A percentile compares a stretch with the other conserved stretches of the same genome.
phyloP scores from a whole-genome alignment of 2,329 filamentous ascomycete genomes.

The Metarhizium anisopliae region DNA sequence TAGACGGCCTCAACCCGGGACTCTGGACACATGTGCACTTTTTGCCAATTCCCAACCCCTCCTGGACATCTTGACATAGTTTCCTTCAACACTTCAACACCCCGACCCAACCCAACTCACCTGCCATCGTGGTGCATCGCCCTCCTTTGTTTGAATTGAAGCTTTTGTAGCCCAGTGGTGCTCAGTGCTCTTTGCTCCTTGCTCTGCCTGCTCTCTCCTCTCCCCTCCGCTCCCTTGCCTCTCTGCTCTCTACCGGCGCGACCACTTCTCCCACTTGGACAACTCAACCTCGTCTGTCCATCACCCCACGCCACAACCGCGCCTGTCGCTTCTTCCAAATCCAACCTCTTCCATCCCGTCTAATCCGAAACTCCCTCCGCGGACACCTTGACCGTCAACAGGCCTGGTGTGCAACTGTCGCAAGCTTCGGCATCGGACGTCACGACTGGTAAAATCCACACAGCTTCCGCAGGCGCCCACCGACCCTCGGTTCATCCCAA shows the following conservation, averaged over 20 bases:
- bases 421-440: neutral
- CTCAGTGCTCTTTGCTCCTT: neutral
- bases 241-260: neutral
- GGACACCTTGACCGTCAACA: neutral
- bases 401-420: neutral
- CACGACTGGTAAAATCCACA: neutral
- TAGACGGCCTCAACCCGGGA: neutral
- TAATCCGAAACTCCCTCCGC: neutral
- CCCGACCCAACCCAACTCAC: too few species aligned
- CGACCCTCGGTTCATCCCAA: neutral
- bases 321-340: slow-evolving; percentile 5
- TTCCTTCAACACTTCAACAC: neutral
- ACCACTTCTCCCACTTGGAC: neutral
- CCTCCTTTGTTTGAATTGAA: neutral
- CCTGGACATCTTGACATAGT: neutral
- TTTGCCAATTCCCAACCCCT: neutral
- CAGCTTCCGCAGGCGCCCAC: neutral
- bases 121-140: neutral
- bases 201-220: neutral
- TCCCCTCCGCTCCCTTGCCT: neutral
- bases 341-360: neutral
- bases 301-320: neutral
- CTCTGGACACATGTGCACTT: neutral
- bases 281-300: neutral
- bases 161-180: neutral